Evolutionary conservation across 208 protist genomes (phyloP).

Genomic region (Acanthamoeba culbertsoni): DNA sequence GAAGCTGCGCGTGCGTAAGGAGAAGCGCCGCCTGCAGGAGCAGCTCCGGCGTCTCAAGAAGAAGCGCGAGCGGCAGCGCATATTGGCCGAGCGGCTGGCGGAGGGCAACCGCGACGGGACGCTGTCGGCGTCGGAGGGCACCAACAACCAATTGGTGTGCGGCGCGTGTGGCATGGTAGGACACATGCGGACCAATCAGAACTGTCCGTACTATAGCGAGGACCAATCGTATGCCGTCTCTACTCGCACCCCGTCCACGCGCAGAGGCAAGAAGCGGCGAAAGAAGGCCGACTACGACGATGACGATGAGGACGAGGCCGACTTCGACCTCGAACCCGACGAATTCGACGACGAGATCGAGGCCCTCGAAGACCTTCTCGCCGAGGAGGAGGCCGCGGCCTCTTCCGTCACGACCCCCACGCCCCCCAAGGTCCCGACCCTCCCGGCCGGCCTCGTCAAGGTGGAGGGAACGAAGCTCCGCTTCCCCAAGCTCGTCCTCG

Average conservation of each 20-base stretch:
- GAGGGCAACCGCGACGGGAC: slow-evolving; percentile 27
- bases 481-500: slow-evolving; percentile 43
- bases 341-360: neutral
- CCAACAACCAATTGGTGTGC: slow-evolving; percentile 7
- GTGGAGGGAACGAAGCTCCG: slow-evolving; percentile 50
- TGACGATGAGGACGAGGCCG: neutral
- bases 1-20: slow-evolving; percentile 20
- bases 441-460: neutral
- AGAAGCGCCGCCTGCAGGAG: slow-evolving; percentile 64
- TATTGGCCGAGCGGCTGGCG: neutral
- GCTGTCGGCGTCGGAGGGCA: neutral
- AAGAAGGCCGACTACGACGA: neutral
- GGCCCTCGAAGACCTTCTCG: neutral
- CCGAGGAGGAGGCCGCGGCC: neutral
- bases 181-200: slow-evolving; percentile 66
- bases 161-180: slow-evolving; percentile 58
- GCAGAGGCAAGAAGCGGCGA: neutral
- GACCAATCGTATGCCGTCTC: neutral
- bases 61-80: slow-evolving; percentile 34
- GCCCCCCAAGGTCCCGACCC: neutral
- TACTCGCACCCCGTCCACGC: neutral
- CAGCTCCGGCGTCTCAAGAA: slow-evolving; percentile 55
- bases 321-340: neutral
- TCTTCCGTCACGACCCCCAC: neutral
- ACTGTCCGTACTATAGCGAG: slow-evolving; percentile 60